Base-by-base conservation (phyloP, 768 basidiomycete genomes). In the Botryobasidium botryosum region DNA sequence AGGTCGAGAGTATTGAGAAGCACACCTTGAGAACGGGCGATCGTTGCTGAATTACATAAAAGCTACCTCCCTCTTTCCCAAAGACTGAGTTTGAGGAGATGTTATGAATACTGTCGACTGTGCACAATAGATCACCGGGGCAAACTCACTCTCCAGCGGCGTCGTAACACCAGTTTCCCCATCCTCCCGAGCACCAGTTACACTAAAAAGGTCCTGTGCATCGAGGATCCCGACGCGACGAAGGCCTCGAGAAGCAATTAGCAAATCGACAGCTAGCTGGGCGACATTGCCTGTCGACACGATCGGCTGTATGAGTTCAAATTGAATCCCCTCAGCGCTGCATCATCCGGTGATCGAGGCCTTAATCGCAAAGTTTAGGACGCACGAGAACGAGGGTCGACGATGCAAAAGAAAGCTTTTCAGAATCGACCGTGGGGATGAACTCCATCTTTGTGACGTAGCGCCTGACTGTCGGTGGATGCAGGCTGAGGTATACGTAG, bases 241-340 rank as follows among this genome's bases (percentile, higher is more conserved):
- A 18, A 88, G 66, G 25, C 65, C 65, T 38, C 83, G 64, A 1
- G 78, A 75, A 4, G 77, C 59, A 50, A 85, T 75, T 49, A 88
- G 61, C 15, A 88, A 61, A 59, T 88, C 84, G 7, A 64, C 74
- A 0, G 82, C 72, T 10, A 88, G 67, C 55, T 88, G 84, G n/a
- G 75, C 67, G 35, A 87, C 70, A 61, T 87, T 87, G 39, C 79
- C 84, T 8, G 74, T 72, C 4, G 84, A 85, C 8, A 87, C 80
- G 35, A 84, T 56, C 27, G 85, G 83, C 72, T 74, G 12, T 10
- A 2, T 15, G 10, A 20, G n/a, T n/a, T n/a, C n/a, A n/a, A n/a
- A n/a, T n/a, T n/a, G n/a, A n/a, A n/a, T n/a, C n/a, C n/a, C n/a
- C n/a, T n/a, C n/a, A n/a, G n/a, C n/a, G n/a, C n/a, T n/a, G n/a